Evolutionary conservation across 73 alveolate genomes (phyloP).

Genomic region (Blepharisma stoltei): DNA sequence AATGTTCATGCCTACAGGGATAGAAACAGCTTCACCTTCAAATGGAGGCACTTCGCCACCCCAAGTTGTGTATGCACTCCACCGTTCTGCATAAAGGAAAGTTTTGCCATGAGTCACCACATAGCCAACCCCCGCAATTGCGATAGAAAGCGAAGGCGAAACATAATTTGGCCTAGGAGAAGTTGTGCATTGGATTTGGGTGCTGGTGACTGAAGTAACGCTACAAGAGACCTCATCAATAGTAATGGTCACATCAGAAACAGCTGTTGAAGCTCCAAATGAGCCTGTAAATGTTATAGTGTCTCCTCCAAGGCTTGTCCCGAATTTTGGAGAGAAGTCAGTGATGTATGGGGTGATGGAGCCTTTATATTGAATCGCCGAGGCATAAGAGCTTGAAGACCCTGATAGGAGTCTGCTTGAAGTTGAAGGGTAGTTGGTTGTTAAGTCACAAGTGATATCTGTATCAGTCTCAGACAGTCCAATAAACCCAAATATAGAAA

Average conservation of each 20-base stretch:
- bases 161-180: constrained; percentile 46
- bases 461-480: background rate
- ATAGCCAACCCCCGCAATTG: constrained; percentile 36
- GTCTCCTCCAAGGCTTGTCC: constrained; percentile 48
- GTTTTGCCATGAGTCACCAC: constrained; percentile 46
- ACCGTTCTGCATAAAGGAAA: constrained; percentile 49
- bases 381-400: too few species aligned
- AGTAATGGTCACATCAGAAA: constrained; percentile 37
- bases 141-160: constrained; percentile 9
- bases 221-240: constrained; percentile 65
- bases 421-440: background rate
- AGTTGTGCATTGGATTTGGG: constrained; percentile 44
- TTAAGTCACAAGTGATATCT: background rate
- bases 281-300: constrained; percentile 46
- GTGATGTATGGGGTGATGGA: too few species aligned
- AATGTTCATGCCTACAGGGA: constrained; percentile 56
- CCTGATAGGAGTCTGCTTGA: background rate
- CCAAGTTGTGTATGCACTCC: constrained; percentile 70
- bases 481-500: background rate
- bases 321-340: constrained; percentile 43
- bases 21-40: constrained; percentile 57
- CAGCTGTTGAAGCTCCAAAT: constrained; percentile 18
- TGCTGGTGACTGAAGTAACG: constrained; percentile 26
- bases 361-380: too few species aligned
- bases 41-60: constrained; percentile 73